Evolutionary conservation across 192 early-diverging fungal genomes (phyloP), one percentile per base, ranked within the genome.

Genomic region (Phlyctochytrium arcticum): DNA sequence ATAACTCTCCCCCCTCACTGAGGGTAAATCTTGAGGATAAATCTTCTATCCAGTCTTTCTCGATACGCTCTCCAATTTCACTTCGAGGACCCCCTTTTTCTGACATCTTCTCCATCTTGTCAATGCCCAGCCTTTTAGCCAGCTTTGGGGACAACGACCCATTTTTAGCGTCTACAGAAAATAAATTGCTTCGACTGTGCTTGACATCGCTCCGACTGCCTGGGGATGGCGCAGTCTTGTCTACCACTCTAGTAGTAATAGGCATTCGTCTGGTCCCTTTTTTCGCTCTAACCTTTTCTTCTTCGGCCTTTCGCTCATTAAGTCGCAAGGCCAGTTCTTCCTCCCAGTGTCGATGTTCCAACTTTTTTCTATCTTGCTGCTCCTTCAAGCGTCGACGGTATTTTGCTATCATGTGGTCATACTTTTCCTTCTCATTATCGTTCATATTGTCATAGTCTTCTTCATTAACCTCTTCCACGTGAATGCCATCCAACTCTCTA

Each of bases 361-460:
- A 36, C 54, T 84, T 82, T 23, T 68, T 60, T 26, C 74, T 67
- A 31, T 85, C 75, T 60, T 78, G 74, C 42, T 84, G 60, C 48
- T 82, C 77, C 37, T 78, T 82, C 21, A 75, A 31, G 29, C 66
- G 56, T 10, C 65, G 61, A 49, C 76, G 75, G 58, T 77, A 75
- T 58, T 75, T 75, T 31, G 69, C 57, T 29, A 84, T 51, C 21
- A 61, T 56, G 17, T 64, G 26, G 57, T 85, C 81, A 55, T 84
- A 85, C 23, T 64, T 30, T 12, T 73, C 80, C 32, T 67, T 69
- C 35, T 85, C 82, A 6, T 30, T 9, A 4, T 77, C 71, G 19
- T 57, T 68, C 65, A 85, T 63, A 27, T 53, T 54, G 54, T 85
- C 84, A 58, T 85, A 85, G 48, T 85, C 82, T 42, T 79, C 77